These are phyloP conservation scores for Mycosphaerella sp. DNA, from an alignment of 2,329 filamentous ascomycete species.

Conservation along the genomic window DNA sequence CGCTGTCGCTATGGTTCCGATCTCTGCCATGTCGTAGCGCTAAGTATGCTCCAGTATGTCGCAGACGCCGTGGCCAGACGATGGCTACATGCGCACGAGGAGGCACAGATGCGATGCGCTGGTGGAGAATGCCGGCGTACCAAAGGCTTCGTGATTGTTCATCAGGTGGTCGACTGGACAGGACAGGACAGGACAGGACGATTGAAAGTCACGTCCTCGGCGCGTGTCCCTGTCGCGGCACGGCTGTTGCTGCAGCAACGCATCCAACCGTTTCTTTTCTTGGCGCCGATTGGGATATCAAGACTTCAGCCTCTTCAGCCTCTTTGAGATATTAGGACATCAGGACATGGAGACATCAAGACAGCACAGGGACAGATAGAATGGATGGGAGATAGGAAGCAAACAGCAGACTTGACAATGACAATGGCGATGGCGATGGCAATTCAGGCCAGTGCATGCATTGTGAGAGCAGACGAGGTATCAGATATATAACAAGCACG, in stretches of 20 bases:
- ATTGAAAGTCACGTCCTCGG: conserved; percentile 6
- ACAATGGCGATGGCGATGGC: too few species aligned
- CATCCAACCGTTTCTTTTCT: too few species aligned
- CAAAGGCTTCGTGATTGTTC: conserved; percentile 1
- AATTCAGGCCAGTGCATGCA: too few species aligned
- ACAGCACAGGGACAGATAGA: too few species aligned
- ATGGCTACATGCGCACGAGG: conserved; percentile 26
- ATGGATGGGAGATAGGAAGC: too few species aligned
- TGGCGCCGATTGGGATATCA: too few species aligned
- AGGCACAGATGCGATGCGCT: conserved; percentile 1
- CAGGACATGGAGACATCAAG: too few species aligned
- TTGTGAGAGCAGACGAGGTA: too few species aligned
- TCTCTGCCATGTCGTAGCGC: conserved; percentile 24
- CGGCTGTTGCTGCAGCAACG: background rate
- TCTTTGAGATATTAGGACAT: too few species aligned
- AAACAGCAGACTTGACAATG: too few species aligned
- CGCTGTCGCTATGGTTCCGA: conserved; percentile 19
- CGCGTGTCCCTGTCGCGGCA: background rate
- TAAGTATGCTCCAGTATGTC: conserved; percentile 29
- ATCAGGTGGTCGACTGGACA: background rate
- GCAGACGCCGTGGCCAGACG: conserved; percentile 22
- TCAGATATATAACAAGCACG: too few species aligned
- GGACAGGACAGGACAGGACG: background rate
- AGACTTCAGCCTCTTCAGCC: too few species aligned
- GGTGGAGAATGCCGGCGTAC: conserved; percentile 9